These are phyloP conservation scores for Fusarium penzigii DNA, from an alignment of 2,329 filamentous ascomycete genomes.

Conservation along the genomic window DNA sequence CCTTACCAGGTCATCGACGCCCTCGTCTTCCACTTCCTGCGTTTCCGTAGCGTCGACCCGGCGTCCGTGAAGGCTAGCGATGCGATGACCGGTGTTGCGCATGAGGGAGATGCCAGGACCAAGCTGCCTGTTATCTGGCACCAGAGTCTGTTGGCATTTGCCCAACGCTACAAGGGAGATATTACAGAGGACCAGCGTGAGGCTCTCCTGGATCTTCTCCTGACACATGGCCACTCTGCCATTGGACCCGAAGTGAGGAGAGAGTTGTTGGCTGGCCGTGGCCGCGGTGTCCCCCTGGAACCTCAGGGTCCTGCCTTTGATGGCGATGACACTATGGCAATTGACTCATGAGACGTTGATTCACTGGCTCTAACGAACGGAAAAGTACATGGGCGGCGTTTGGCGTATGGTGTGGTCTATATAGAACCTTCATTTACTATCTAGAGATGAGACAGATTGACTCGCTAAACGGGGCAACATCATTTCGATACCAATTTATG, in stretches of 20 bases:
- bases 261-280: conserved; percentile 84
- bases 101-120: conserved; percentile 51
- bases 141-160: conserved; percentile 88
- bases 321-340: conserved; percentile 91
- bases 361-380: conserved; percentile 25
- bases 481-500: conserved; percentile 27
- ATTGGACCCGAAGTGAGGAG: conserved; percentile 91
- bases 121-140: conserved; percentile 95
- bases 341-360: conserved; percentile 46
- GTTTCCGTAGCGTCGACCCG: conserved; percentile 74
- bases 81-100: conserved; percentile 49
- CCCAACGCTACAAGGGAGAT: conserved; percentile 92
- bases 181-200: conserved; percentile 95
- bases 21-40: conserved; percentile 93
- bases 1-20: conserved; percentile 94
- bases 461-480: conserved; percentile 16
- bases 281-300: conserved; percentile 71
- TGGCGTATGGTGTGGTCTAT: conserved; percentile 26
- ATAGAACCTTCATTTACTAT: conserved; percentile 20
- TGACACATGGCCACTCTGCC: conserved; percentile 80
- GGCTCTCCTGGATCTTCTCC: conserved; percentile 81
- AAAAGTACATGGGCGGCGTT: conserved; percentile 23
- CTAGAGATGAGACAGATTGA: conserved; percentile 22
- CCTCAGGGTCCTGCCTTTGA: conserved; percentile 56
- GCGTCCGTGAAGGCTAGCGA: conserved; percentile 54